These are phyloP conservation scores for Proteromonas lacertae DNA, from an alignment of 352 stramenopile genomes.

Conservation along the genomic window DNA sequence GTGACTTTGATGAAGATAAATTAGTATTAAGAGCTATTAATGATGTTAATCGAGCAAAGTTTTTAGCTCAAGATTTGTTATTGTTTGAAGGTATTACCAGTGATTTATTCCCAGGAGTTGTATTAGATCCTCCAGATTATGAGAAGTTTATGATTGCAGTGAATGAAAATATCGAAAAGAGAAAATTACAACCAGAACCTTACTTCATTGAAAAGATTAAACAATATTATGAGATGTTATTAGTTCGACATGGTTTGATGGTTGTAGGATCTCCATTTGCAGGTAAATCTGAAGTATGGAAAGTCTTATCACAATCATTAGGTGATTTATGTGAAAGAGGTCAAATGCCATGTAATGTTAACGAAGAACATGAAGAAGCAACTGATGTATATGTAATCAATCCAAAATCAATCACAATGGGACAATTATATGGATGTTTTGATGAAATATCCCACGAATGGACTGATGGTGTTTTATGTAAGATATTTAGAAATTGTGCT, in stretches of 20 bases:
- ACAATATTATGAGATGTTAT: conserved; percentile 62
- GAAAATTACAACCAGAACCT: conserved; percentile 7
- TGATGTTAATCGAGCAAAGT: conserved; percentile 60
- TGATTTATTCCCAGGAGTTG: conserved; percentile 39
- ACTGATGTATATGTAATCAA: conserved; percentile 55
- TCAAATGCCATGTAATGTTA: conserved; percentile 1
- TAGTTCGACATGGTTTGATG: conserved; percentile 64
- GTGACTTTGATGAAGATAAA: conserved; percentile 30
- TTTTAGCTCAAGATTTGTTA: conserved; percentile 39
- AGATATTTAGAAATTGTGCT: conserved; percentile 30
- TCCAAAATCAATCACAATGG: conserved; percentile 68
- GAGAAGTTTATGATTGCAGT: conserved; percentile 24
- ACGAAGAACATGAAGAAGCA: conserved; percentile 43
- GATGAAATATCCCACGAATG: conserved; percentile 64
- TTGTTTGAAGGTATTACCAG: conserved; percentile 54
- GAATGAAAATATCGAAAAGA: conserved; percentile 12
- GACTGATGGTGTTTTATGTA: conserved; percentile 61
- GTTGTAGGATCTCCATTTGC: conserved; percentile 47
- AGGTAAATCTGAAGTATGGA: conserved; percentile 45
- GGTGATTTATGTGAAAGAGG: conserved; percentile 29
- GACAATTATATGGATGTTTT: conserved; percentile 61
- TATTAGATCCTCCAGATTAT: conserved; percentile 35
- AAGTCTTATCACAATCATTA: conserved; percentile 33
- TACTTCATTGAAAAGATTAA: conserved; percentile 25
- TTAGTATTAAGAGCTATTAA: conserved; percentile 38